phyloP scores from a whole-genome alignment of 202 grass and related monocot species.

The Thinopyrum obtusiflorum region DNA sequence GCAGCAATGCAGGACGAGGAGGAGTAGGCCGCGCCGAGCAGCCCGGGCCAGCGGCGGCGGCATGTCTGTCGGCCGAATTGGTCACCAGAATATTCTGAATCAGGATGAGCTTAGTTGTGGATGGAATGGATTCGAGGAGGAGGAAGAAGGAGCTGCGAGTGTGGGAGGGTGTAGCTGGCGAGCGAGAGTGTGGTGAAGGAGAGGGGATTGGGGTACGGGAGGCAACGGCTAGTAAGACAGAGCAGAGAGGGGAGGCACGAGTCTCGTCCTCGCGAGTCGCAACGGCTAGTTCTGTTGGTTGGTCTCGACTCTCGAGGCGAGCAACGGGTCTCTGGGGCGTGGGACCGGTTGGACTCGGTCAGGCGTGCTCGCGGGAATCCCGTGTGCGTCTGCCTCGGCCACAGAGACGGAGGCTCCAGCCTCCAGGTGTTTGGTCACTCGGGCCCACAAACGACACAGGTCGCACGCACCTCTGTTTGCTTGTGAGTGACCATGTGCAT shows the following conservation, averaged over 20 bases:
- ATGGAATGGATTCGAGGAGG: background rate
- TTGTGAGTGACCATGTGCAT: no score
- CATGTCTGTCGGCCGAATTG: background rate
- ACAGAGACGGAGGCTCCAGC: background rate
- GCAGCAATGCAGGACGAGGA: background rate
- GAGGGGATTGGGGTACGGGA: background rate
- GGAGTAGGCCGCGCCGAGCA: background rate
- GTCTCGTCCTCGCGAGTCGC: background rate
- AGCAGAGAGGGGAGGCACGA: background rate
- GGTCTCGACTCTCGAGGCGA: background rate
- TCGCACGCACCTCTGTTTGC: no score
- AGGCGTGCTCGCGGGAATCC: slow-evolving; percentile 6
- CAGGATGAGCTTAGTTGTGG: background rate
- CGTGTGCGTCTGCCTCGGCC: background rate
- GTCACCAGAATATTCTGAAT: background rate
- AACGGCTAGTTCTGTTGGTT: slow-evolving; percentile 27
- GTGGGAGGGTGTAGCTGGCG: background rate
- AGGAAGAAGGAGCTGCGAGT: background rate
- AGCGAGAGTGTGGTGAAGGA: background rate
- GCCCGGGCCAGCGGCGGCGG: background rate
- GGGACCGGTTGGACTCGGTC: background rate
- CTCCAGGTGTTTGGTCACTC: background rate
- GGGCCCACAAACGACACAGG: background rate
- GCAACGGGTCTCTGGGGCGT: background rate
- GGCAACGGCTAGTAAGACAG: background rate